Percentiles rank a stretch among this genome's conserved stretches.
phyloP scores from a whole-genome alignment of 2,329 filamentous ascomycete genomes.

The Teratosphaeria pseudoeucalypti region DNA sequence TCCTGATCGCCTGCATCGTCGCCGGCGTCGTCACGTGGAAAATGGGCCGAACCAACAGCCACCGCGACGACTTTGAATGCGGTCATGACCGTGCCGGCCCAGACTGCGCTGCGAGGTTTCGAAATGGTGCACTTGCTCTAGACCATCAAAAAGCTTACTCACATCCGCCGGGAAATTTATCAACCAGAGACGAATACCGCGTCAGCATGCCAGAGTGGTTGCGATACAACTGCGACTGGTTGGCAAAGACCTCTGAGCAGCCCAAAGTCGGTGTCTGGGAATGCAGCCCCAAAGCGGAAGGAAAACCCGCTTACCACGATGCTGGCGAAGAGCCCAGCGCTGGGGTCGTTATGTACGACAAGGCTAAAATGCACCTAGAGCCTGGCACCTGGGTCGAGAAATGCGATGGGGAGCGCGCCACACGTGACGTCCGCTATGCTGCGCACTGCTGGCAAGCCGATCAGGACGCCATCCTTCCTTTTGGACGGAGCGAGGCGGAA shows the following conservation, averaged over 20 bases:
- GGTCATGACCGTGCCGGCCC: neutral
- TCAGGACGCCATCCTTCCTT: neutral
- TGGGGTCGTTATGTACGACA: neutral
- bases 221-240: neutral
- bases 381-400: neutral
- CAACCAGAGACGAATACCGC: neutral
- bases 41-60: neutral
- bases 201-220: neutral
- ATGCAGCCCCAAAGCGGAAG: neutral
- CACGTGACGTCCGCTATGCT: neutral
- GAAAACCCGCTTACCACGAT: neutral
- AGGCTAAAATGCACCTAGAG: neutral
- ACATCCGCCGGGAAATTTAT: neutral
- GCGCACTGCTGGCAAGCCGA: neutral
- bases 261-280: neutral
- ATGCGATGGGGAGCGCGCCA: neutral
- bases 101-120: neutral
- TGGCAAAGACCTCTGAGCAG: neutral
- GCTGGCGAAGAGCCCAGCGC: neutral
- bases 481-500: neutral
- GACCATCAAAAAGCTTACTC: neutral
- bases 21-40: neutral
- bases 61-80: neutral
- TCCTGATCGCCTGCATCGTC: neutral
- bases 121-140: neutral